These are phyloP conservation scores for Spongiforma sp. DNA, from an alignment of 1,284 basidiomycete species.

Conservation along the genomic window DNA sequence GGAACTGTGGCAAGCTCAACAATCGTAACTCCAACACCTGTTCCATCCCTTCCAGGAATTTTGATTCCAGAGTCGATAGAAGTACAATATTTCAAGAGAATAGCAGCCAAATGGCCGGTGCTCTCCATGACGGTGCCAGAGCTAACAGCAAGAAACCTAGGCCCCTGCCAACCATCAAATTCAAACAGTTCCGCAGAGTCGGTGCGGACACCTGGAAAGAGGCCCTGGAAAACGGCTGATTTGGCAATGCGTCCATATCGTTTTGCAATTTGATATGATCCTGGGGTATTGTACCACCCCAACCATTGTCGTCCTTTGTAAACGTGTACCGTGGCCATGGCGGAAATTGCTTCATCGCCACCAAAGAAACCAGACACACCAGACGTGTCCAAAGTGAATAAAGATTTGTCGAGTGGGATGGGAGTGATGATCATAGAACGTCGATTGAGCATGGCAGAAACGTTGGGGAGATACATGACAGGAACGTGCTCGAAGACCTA, in stretches of 20 bases:
- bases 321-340: conserved; percentile 37
- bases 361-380: conserved; percentile 27
- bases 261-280: conserved; percentile 34
- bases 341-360: conserved; percentile 34
- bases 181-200: conserved; percentile 29
- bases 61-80: not conserved
- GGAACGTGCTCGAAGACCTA: not conserved
- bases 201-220: conserved; percentile 31
- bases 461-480: conserved; percentile 19
- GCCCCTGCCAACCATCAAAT: conserved; percentile 30
- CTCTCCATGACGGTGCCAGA: conserved; percentile 22
- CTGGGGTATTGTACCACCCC: conserved; percentile 40
- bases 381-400: conserved; percentile 27
- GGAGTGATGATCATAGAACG: conserved; percentile 15
- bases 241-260: conserved; percentile 33
- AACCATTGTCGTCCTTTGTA: conserved; percentile 31
- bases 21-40: conserved; percentile 26
- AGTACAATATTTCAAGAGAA: conserved; percentile 21
- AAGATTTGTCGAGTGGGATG: conserved; percentile 18
- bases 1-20: conserved; percentile 17
- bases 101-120: conserved; percentile 21
- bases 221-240: conserved; percentile 30
- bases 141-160: conserved; percentile 19
- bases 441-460: conserved; percentile 10
- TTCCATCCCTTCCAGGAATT: conserved; percentile 25